phyloP scores from a whole-genome alignment of 495 filamentous ascomycete species.

The Glutinoglossum americanum region DNA sequence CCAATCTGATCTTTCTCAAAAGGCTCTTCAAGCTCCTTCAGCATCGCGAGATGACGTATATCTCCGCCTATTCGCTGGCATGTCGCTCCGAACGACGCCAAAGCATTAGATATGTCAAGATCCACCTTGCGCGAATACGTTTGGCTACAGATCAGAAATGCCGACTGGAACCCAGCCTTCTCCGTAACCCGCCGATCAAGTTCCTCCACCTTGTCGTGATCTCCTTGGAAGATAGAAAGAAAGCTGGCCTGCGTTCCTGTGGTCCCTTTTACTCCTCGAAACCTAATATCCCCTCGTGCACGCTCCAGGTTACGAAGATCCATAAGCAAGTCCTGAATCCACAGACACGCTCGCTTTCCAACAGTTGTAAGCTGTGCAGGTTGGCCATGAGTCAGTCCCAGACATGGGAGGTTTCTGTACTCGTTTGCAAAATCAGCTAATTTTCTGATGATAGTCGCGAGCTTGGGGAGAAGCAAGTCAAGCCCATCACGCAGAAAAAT shows the following conservation, averaged over 20 bases:
- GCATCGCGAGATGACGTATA: conserved; percentile 59
- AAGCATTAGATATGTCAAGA: conserved; percentile 53
- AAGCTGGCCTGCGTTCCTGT: conserved; percentile 66
- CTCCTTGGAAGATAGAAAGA: conserved; percentile 60
- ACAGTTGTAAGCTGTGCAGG: conserved; percentile 57
- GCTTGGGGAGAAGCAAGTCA: conserved; percentile 60
- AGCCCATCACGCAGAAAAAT: conserved; percentile 59
- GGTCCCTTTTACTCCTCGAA: conserved; percentile 68
- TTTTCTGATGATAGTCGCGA: conserved; percentile 70
- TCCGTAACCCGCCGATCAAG: conserved; percentile 52
- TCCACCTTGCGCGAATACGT: conserved; percentile 77
- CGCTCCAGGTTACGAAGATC: conserved; percentile 67
- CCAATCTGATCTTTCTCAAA: conserved; percentile 76
- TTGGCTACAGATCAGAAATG: conserved; percentile 57
- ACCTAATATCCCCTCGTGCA: conserved; percentile 50
- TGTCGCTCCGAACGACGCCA: conserved; percentile 42
- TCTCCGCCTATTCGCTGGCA: no score
- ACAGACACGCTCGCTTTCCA: conserved; percentile 57
- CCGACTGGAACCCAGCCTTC: conserved; percentile 61
- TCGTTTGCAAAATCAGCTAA: conserved; percentile 53
- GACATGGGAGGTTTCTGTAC: conserved; percentile 43
- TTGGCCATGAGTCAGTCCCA: conserved; percentile 73
- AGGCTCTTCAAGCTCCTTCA: conserved; percentile 80
- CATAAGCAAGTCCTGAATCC: conserved; percentile 76
- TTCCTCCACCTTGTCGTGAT: conserved; percentile 56